A percentile compares a stretch with the other conserved stretches of the same genome.
These are phyloP conservation scores for Rutstroemia sp. DNA, from an alignment of 2,329 filamentous ascomycete species.

Conservation along the genomic window DNA sequence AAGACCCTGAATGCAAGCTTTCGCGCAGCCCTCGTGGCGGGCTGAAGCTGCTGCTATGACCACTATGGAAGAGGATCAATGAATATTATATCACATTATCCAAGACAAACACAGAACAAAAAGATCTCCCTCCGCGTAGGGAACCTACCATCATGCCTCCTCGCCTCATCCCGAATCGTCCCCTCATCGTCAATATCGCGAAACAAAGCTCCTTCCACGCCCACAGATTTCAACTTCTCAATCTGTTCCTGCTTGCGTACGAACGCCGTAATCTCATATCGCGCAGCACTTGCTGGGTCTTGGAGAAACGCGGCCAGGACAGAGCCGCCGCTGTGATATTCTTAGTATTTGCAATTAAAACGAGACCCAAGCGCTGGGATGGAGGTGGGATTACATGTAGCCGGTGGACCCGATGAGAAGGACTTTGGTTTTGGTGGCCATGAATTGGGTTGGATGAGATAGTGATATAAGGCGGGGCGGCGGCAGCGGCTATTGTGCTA, in stretches of 20 bases:
- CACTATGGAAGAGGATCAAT: neutral
- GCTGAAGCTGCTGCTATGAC: neutral
- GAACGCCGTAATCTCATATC: neutral
- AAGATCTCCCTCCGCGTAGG: too few relatives aligned
- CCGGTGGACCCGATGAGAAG: too few relatives aligned
- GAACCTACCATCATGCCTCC: too few relatives aligned
- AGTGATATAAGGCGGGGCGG: too few relatives aligned
- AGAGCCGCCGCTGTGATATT: neutral
- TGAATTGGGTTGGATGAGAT: too few relatives aligned
- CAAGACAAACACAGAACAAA: neutral
- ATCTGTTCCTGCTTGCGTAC: neutral
- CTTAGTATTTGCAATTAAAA: too few relatives aligned
- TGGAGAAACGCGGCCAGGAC: neutral
- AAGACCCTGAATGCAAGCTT: neutral
- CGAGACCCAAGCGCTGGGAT: neutral
- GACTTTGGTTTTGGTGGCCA: neutral
- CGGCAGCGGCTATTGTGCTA: neutral
- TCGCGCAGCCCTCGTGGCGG: neutral
- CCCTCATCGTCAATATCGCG: too few relatives aligned
- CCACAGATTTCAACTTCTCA: neutral
- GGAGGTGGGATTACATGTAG: neutral
- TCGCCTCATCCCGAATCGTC: too few relatives aligned
- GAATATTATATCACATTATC: neutral
- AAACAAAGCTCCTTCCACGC: neutral
- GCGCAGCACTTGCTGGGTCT: neutral